Percentiles rank a stretch among this genome's conserved stretches.
Conservation (phyloP, 169 alveolate genomes). For the Plasmodium gonderi region DNA sequence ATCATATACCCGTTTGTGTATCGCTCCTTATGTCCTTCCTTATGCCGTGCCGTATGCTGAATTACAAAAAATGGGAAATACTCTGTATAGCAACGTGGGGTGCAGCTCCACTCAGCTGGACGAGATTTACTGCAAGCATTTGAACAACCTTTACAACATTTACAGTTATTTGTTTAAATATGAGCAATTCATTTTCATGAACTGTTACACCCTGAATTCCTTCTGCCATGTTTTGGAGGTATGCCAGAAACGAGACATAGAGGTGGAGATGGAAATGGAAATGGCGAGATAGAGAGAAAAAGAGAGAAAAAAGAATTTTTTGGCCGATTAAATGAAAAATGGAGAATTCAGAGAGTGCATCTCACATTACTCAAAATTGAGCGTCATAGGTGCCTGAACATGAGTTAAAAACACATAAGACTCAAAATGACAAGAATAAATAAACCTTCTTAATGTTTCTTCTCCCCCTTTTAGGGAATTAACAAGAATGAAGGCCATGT, state of each 20-base stretch:
- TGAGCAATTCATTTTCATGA: constrained; percentile 60
- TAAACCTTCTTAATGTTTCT: not conserved
- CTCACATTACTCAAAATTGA: no score
- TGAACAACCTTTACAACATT: constrained; percentile 46
- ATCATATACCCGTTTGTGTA: no score
- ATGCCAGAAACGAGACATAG: not conserved
- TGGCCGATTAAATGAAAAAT: no score
- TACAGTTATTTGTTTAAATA: constrained; percentile 50
- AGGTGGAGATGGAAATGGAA: not conserved
- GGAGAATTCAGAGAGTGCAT: no score
- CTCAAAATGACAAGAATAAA: not conserved
- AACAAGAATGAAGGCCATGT: constrained; percentile 70
- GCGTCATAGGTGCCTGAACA: no score
- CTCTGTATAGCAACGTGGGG: constrained; percentile 46
- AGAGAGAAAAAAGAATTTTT: no score
- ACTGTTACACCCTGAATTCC: constrained; percentile 27
- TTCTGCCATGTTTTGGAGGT: constrained; percentile 63
- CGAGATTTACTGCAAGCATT: constrained; percentile 37
- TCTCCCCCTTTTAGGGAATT: constrained; percentile 37
- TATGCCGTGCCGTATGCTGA: no score
- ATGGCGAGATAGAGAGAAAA: no score
- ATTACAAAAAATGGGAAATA: constrained; percentile 41
- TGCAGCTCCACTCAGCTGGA: constrained; percentile 45
- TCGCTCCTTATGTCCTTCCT: not conserved
- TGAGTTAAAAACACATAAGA: no score